Base-by-base conservation (phyloP, 176 grass and related monocot species). In the Calamus simplicifolius region DNA sequence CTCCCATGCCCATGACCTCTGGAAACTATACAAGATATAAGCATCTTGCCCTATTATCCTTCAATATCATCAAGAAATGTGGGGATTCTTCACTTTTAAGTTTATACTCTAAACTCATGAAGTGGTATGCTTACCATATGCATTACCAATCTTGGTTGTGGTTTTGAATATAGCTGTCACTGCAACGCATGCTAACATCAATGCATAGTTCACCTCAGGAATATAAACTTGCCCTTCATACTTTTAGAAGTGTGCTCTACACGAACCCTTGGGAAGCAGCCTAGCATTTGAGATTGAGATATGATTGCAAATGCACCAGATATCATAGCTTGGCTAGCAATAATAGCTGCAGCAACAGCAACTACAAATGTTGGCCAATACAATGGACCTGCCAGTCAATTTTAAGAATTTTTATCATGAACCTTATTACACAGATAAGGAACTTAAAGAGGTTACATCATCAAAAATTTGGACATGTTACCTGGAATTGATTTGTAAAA, bases 191-290 rank as follows among this genome's bases (percentile, higher is more conserved):
- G 81, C 70, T 49, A 61, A 50, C 27, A 66, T 78, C 25, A 89
- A 76, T 27, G 66, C 77, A 13, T 79, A 82, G 78, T 89, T 85
- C 18, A 89, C 69, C 38, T 85, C 81, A 0, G 86, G 86, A 48
- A 89, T 81, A 81, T 89, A 89, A 13, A 85, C 86, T 60, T 89
- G 77, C 0, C 81, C 86, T 29, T 78, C 70, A 50, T 89, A 89
- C 67, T 23, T 85, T 62, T 63, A 14, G 81, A 89, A 52, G 86
- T 89, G 69, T 81, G 81, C 28, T 75, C 62, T 62, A 89, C 81
- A 52, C 81, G 58, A 50, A 89, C 86, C 3, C 57, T 68, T 2
- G 87, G 81, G 71, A 90, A 85, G 78, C 87, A 82, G 0, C 87
- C 81, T 23, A 85, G 52, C 4, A 62, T 71, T 4, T 79, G 75